phyloP scores from a whole-genome alignment of 129 eudicot species.

The Chrysanthemum makinoi region DNA sequence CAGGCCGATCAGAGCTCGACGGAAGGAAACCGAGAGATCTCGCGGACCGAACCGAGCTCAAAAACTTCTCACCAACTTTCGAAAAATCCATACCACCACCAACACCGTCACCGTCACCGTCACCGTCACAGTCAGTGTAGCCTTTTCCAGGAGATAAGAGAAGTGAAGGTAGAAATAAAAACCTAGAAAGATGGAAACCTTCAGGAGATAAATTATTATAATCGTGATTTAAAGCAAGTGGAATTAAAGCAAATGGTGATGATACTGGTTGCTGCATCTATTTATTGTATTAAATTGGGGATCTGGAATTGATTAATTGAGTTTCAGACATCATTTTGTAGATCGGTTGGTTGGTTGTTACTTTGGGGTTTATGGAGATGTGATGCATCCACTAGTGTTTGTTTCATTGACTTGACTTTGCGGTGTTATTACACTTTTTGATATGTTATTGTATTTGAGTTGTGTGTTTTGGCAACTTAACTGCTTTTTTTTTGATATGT shows the following conservation, averaged over 20 bases:
- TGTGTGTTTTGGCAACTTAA: too few species aligned
- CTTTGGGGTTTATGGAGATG: not conserved
- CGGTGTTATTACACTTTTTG: too few species aligned
- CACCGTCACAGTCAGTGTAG: constrained; percentile 25
- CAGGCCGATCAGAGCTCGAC: constrained; percentile 79
- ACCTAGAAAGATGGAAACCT: constrained; percentile 64
- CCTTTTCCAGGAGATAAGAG: constrained; percentile 40
- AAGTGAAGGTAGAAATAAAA: constrained; percentile 64
- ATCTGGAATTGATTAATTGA: constrained; percentile 27
- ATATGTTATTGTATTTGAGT: too few species aligned
- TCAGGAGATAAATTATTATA: constrained; percentile 37
- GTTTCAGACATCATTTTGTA: constrained; percentile 14
- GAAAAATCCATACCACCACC: constrained; percentile 76
- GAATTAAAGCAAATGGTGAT: constrained; percentile 58
- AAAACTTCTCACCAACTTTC: constrained; percentile 91
- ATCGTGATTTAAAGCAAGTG: constrained; percentile 57
- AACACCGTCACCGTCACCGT: constrained; percentile 19
- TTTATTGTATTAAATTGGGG: constrained; percentile 36
- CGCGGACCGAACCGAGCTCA: constrained; percentile 94
- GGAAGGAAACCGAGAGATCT: constrained; percentile 83
- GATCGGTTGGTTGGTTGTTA: not conserved
- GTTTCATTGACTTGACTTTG: too few species aligned
- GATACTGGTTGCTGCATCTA: constrained; percentile 70
- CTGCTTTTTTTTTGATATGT: too few species aligned
- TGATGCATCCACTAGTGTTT: too few species aligned